Evolutionary conservation across 1,139 yeast species (phyloP).

Genomic region (Hyphopichia burtonii): DNA sequence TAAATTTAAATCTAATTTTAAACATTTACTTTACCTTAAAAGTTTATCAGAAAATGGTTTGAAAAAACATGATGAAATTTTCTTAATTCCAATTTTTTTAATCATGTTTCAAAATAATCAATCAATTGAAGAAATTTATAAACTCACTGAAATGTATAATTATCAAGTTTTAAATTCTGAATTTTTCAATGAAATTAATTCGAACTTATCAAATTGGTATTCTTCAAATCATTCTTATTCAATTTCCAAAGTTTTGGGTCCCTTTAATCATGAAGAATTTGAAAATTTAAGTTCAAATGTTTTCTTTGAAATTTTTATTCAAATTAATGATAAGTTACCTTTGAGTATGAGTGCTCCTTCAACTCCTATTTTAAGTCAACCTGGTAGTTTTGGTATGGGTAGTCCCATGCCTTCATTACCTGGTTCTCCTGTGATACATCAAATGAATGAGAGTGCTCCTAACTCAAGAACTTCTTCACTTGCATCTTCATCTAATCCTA

Average conservation of each 20-base stretch:
- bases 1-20: slow-evolving; percentile 26
- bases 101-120: slow-evolving; percentile 26
- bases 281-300: slow-evolving; percentile 27
- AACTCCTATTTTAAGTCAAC: slow-evolving; percentile 35
- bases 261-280: slow-evolving; percentile 29
- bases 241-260: slow-evolving; percentile 20
- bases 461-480: slow-evolving; percentile 3
- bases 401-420: slow-evolving; percentile 6
- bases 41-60: slow-evolving; percentile 39
- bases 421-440: slow-evolving; percentile 2
- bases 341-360: slow-evolving; percentile 47
- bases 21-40: slow-evolving; percentile 34
- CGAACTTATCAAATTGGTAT: slow-evolving; percentile 28
- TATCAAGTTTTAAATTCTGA: slow-evolving; percentile 30
- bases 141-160: slow-evolving; percentile 34
- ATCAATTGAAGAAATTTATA: slow-evolving; percentile 26
- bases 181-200: slow-evolving; percentile 25
- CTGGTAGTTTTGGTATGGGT: slow-evolving; percentile 6
- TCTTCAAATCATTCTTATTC: slow-evolving; percentile 17
- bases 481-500: slow-evolving; percentile 4
- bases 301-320: slow-evolving; percentile 36
- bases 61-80: slow-evolving; percentile 39
- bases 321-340: slow-evolving; percentile 42
- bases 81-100: slow-evolving; percentile 39
- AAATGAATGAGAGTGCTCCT: slow-evolving; percentile 1